phyloP scores from a whole-genome alignment of 2,329 filamentous ascomycete species.

The Penicillium palitans region DNA sequence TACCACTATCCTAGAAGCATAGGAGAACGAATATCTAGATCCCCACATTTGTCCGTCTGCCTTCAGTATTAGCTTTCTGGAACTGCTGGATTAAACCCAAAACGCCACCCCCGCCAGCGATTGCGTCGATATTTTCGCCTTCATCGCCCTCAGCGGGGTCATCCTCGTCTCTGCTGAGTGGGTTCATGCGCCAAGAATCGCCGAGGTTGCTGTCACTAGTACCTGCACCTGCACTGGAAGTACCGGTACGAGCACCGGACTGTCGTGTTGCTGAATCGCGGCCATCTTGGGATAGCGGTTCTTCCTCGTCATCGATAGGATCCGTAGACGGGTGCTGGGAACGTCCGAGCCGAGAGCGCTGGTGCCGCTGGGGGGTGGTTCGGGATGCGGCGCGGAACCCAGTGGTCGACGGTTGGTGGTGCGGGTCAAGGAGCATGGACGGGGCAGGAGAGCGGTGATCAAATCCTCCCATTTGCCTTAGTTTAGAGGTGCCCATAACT shows the following conservation, averaged over 20 bases:
- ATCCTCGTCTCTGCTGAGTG: constrained; percentile 33
- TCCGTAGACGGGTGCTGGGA: constrained; percentile 29
- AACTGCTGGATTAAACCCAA: constrained; percentile 68
- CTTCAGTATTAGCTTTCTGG: constrained; percentile 55
- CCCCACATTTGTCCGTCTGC: constrained; percentile 38
- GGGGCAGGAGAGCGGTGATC: constrained; percentile 41
- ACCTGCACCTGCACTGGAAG: constrained; percentile 40
- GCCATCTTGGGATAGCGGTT: constrained; percentile 20
- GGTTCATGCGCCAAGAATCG: constrained; percentile 52
- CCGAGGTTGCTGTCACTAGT: constrained; percentile 60
- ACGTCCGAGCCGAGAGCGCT: constrained; percentile 35
- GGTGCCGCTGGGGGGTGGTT: constrained; percentile 20
- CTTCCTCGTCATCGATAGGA: constrained; percentile 37
- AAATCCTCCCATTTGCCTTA: constrained; percentile 24
- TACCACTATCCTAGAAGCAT: background rate
- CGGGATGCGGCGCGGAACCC: constrained; percentile 36
- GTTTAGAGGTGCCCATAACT: constrained; percentile 29
- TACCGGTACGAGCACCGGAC: constrained; percentile 26
- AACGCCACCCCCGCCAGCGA: constrained; percentile 56
- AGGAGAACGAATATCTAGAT: constrained; percentile 25
- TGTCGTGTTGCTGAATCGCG: constrained; percentile 20
- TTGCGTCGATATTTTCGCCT: constrained; percentile 49
- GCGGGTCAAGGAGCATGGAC: constrained; percentile 49
- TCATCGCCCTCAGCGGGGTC: constrained; percentile 49
- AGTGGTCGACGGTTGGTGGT: constrained; percentile 47